Evolutionary conservation across 2,329 filamentous ascomycete species (phyloP).

Genomic region (Pseudogymnoascus sp.): DNA sequence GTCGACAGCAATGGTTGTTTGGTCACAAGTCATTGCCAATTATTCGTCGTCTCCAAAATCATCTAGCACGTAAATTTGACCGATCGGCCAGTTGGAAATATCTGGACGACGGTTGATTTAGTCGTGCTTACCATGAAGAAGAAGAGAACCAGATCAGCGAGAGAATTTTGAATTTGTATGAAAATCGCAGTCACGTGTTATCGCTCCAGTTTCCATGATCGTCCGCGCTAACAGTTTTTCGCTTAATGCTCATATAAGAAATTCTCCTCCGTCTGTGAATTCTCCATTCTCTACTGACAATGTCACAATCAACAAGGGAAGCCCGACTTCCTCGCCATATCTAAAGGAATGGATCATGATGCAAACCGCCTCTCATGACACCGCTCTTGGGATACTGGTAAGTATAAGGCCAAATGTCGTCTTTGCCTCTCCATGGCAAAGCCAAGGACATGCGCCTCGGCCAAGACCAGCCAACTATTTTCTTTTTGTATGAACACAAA

Average conservation of each 20-base stretch:
- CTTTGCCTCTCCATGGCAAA: background rate
- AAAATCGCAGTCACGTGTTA: background rate
- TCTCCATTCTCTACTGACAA: background rate
- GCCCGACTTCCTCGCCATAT: background rate
- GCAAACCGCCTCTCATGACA: slow-evolving; percentile 4
- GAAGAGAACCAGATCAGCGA: slow-evolving; percentile 8
- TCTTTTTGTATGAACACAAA: slow-evolving; percentile 19
- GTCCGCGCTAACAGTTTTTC: slow-evolving; percentile 13
- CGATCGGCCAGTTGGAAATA: slow-evolving; percentile 25
- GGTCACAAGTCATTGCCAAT: background rate
- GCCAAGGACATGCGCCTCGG: background rate
- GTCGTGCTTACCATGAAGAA: slow-evolving; percentile 25
- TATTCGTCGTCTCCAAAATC: background rate
- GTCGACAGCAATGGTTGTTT: background rate
- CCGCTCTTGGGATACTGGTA: background rate
- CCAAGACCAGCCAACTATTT: background rate
- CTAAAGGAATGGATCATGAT: background rate
- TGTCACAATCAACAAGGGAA: slow-evolving; percentile 5
- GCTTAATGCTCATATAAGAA: slow-evolving; percentile 12
- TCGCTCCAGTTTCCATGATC: background rate
- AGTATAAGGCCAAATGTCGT: background rate
- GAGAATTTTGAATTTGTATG: background rate
- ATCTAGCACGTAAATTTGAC: slow-evolving; percentile 30
- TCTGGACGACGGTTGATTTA: slow-evolving; percentile 27
- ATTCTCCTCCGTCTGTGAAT: background rate